phyloP scores from a whole-genome alignment of 2,329 filamentous ascomycete species.

The Fusarium euwallaceae region DNA sequence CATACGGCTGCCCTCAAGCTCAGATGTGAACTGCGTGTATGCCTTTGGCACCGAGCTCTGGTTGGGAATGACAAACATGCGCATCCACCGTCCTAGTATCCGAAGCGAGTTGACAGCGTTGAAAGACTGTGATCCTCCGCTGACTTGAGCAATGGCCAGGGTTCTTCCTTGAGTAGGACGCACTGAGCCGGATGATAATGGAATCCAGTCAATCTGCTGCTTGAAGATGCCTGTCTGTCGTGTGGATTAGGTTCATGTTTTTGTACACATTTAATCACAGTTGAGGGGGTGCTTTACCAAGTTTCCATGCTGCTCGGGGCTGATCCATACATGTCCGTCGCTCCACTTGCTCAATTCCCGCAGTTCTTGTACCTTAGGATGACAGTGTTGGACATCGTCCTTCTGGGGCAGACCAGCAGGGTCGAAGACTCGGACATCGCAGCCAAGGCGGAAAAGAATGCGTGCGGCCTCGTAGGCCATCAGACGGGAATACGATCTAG shows the following conservation, averaged over 20 bases:
- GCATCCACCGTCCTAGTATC: slow-evolving; percentile 77
- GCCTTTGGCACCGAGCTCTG: slow-evolving; percentile 74
- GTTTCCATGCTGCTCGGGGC: slow-evolving; percentile 76
- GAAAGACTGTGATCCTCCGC: slow-evolving; percentile 75
- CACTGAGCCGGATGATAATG: slow-evolving; percentile 70
- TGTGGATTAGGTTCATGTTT: not conserved
- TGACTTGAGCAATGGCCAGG: slow-evolving; percentile 72
- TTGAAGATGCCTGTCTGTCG: slow-evolving; percentile 72
- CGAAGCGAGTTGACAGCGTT: slow-evolving; percentile 76
- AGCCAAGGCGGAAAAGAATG: slow-evolving; percentile 74
- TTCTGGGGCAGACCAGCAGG: slow-evolving; percentile 72
- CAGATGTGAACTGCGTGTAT: slow-evolving; percentile 69
- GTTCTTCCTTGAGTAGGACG: slow-evolving; percentile 76
- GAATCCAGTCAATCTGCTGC: slow-evolving; percentile 79
- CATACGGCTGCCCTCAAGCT: slow-evolving; percentile 65
- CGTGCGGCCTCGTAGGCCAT: slow-evolving; percentile 71
- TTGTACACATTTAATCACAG: not conserved
- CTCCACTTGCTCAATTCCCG: slow-evolving; percentile 72
- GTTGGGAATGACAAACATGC: slow-evolving; percentile 77
- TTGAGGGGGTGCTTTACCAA: slow-evolving; percentile 54
- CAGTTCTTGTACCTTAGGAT: slow-evolving; percentile 73
- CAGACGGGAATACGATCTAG: slow-evolving; percentile 69
- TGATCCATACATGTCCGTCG: slow-evolving; percentile 75
- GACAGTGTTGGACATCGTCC: slow-evolving; percentile 69
- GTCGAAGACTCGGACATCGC: slow-evolving; percentile 74